Evolutionary conservation across 176 grass and related monocot species (phyloP).

Genomic region (Canna indica): DNA sequence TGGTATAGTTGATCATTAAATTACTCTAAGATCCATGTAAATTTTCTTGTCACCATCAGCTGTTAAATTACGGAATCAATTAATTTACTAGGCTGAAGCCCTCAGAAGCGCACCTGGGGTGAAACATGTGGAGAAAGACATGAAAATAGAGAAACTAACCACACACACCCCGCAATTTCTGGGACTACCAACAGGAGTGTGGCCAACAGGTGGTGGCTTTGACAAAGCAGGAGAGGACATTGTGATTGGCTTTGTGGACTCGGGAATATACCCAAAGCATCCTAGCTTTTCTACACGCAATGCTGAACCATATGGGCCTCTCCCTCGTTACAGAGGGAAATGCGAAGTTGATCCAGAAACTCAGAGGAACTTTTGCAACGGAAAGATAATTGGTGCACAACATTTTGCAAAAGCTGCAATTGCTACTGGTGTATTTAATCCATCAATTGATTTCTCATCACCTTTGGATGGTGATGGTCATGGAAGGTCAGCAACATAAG

Average conservation of each 20-base stretch:
- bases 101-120: conserved; percentile 67
- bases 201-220: conserved; percentile 82
- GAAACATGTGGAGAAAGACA: conserved; percentile 86
- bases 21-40: background rate
- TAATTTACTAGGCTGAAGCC: conserved; percentile 49
- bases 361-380: conserved; percentile 72
- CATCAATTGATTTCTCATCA: conserved; percentile 83
- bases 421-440: conserved; percentile 87
- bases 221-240: conserved; percentile 94
- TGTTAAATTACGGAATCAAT: conserved; percentile 17
- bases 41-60: background rate
- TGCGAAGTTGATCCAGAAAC: conserved; percentile 84
- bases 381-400: conserved; percentile 97
- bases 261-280: conserved; percentile 85
- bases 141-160: conserved; percentile 84
- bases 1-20: background rate
- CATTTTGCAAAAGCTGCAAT: conserved; percentile 99
- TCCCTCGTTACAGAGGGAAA: conserved; percentile 74
- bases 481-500: conserved; percentile 51
- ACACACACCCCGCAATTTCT: conserved; percentile 95
- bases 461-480: conserved; percentile 97
- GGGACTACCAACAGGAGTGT: conserved; percentile 72
- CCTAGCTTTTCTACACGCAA: conserved; percentile 72
- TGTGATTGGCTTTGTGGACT: conserved; percentile 97
- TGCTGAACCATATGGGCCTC: conserved; percentile 62